Percentiles rank a stretch among this genome's conserved stretches.
phyloP scores from a whole-genome alignment of 164 flowering plant species.

The Tinospora cordifolia region DNA sequence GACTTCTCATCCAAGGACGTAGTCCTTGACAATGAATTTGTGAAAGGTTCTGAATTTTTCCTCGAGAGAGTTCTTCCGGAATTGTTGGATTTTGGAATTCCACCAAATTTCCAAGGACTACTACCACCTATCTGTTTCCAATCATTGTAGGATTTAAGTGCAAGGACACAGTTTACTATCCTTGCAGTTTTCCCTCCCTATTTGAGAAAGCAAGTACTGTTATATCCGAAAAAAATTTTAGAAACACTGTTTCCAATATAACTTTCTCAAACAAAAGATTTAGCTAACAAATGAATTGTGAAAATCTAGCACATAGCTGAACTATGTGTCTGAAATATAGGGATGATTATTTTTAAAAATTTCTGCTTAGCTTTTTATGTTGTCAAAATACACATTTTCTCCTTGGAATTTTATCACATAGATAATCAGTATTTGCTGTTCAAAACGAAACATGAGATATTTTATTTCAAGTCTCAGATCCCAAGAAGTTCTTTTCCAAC shows the following conservation, averaged over 20 bases:
- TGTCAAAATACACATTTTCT: too few species aligned
- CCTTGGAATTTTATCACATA: too few species aligned
- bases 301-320: too few species aligned
- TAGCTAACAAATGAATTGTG: too few species aligned
- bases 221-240: neutral
- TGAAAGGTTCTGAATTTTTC: slow-evolving; percentile 81
- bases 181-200: slow-evolving; percentile 90
- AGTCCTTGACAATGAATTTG: slow-evolving; percentile 52
- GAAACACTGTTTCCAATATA: too few species aligned
- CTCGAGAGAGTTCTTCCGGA: slow-evolving; percentile 57
- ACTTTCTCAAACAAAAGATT: too few species aligned
- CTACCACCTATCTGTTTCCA: slow-evolving; percentile 79
- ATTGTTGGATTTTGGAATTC: slow-evolving; percentile 43
- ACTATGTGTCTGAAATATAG: too few species aligned
- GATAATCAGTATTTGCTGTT: neutral
- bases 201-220: neutral
- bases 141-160: slow-evolving; percentile 77
- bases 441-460: too few species aligned
- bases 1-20: slow-evolving; percentile 39
- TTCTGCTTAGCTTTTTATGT: too few species aligned
- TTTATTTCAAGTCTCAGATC: too few species aligned
- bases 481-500: neutral
- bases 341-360: too few species aligned
- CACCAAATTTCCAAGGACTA: slow-evolving; percentile 63
- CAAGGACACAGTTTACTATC: slow-evolving; percentile 76